Conservation (phyloP, 441 rosid genomes). For the Flueggea neowawraea region DNA sequence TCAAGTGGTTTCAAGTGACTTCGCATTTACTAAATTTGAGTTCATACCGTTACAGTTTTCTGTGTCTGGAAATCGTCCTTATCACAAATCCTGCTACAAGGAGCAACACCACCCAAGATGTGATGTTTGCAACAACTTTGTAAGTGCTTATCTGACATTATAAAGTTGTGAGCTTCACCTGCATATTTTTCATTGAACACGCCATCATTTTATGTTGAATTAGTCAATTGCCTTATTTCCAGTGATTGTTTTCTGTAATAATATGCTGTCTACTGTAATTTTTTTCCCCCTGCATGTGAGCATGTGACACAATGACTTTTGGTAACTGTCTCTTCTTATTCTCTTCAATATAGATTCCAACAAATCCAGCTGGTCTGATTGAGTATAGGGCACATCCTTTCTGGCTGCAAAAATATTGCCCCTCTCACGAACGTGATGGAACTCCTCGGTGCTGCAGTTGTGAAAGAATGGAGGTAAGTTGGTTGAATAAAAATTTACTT, state of each 20-base stretch:
- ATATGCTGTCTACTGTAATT: no score
- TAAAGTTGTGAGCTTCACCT: no score
- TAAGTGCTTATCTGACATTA: conserved; percentile 34
- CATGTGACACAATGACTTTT: no score
- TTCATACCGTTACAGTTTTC: conserved; percentile 57
- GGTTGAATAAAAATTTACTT: not conserved
- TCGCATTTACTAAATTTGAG: conserved; percentile 12
- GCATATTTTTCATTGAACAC: no score
- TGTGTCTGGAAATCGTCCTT: conserved; percentile 73
- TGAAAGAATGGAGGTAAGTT: conserved; percentile 95
- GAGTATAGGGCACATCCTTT: conserved; percentile 95
- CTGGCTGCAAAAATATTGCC: conserved; percentile 93
- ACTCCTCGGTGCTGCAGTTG: conserved; percentile 97
- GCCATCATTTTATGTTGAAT: no score
- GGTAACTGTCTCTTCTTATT: not conserved
- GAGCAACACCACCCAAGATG: conserved; percentile 84
- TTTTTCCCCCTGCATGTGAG: no score
- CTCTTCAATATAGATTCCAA: conserved; percentile 61
- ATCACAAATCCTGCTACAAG: conserved; percentile 86
- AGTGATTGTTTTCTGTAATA: no score
- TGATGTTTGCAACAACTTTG: conserved; percentile 83
- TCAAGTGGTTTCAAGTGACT: conserved; percentile 2
- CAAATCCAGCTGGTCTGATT: conserved; percentile 70
- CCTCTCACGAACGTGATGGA: conserved; percentile 84
- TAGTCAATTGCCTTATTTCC: no score